Evolutionary conservation across 2,329 filamentous ascomycete species (phyloP).

Genomic region (Knoxdaviesia capensis): DNA sequence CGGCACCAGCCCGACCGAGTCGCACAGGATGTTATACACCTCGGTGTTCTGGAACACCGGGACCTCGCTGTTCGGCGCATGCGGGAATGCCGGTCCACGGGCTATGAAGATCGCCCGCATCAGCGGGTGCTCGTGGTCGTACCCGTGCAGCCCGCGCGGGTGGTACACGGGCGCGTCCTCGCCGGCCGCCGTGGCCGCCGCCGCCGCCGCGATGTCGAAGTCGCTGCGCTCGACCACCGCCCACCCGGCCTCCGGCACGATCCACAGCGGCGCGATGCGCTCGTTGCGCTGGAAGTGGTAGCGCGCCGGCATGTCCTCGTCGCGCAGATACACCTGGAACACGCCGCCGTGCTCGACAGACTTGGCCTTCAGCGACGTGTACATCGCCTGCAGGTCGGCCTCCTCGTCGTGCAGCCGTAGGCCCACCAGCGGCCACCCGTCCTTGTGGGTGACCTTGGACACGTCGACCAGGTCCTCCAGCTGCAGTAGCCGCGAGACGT

Average conservation of each 20-base stretch:
- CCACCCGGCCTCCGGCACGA: slow-evolving; percentile 83
- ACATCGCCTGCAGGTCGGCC: slow-evolving; percentile 42
- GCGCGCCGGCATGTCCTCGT: slow-evolving; percentile 72
- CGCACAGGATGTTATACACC: slow-evolving; percentile 87
- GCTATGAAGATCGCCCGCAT: slow-evolving; percentile 96
- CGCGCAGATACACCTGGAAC: slow-evolving; percentile 72
- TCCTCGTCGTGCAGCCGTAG: slow-evolving; percentile 55
- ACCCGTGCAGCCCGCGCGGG: slow-evolving; percentile 76
- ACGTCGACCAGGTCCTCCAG: slow-evolving; percentile 76
- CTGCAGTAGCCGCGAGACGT: slow-evolving; percentile 60
- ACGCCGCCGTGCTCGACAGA: slow-evolving; percentile 32
- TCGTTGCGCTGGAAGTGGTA: slow-evolving; percentile 82
- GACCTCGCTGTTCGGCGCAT: slow-evolving; percentile 59
- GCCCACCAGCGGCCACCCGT: slow-evolving; percentile 88
- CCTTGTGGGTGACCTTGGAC: slow-evolving; percentile 57
- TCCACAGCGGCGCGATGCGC: slow-evolving; percentile 87
- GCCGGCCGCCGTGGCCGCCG: slow-evolving; percentile 41
- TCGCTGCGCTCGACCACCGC: slow-evolving; percentile 67
- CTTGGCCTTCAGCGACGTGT: slow-evolving; percentile 22
- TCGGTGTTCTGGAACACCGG: slow-evolving; percentile 82
- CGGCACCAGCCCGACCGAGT: slow-evolving; percentile 57
- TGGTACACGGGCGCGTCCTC: slow-evolving; percentile 36
- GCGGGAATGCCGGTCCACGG: slow-evolving; percentile 77
- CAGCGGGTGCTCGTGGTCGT: slow-evolving; percentile 82
- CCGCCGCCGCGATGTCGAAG: slow-evolving; percentile 38